phyloP scores from a whole-genome alignment of 352 stramenopile species.

The Globisporangium cederbergense region DNA sequence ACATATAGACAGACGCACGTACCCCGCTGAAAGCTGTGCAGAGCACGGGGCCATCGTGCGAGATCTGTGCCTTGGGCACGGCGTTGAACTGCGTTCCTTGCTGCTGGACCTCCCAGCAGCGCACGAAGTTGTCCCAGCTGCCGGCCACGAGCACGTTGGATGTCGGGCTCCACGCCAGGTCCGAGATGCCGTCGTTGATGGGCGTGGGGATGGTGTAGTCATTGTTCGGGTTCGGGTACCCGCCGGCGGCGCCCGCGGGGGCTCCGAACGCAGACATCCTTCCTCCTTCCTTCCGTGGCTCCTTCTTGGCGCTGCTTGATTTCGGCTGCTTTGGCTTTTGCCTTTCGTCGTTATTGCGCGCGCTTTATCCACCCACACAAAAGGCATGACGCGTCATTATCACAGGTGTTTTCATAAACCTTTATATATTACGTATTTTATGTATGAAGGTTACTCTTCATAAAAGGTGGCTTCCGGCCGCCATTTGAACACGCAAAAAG shows the following conservation, averaged over 20 bases:
- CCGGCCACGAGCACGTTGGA: conserved; percentile 72
- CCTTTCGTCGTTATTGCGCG: neutral
- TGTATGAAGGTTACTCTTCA: too few species aligned
- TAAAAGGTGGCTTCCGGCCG: too few species aligned
- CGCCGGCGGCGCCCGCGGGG: conserved; percentile 35
- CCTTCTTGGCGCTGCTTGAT: neutral
- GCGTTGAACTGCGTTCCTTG: conserved; percentile 68
- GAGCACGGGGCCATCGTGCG: conserved; percentile 89
- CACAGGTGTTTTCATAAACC: too few species aligned
- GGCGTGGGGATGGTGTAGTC: conserved; percentile 70
- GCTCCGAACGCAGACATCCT: conserved; percentile 46
- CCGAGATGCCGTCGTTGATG: conserved; percentile 72
- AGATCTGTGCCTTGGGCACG: conserved; percentile 80
- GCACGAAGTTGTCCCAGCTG: conserved; percentile 83
- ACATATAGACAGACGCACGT: conserved; percentile 6
- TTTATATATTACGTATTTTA: too few species aligned
- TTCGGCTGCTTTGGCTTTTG: neutral
- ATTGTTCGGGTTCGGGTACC: conserved; percentile 71
- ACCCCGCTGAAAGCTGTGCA: conserved; percentile 89
- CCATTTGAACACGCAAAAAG: too few species aligned
- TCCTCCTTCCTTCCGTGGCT: neutral
- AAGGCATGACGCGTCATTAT: too few species aligned
- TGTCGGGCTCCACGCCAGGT: conserved; percentile 72
- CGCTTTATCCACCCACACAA: neutral
- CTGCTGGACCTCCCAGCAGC: conserved; percentile 83